Conservation (phyloP, 345 rosid species). For the Trapa bicornis region DNA sequence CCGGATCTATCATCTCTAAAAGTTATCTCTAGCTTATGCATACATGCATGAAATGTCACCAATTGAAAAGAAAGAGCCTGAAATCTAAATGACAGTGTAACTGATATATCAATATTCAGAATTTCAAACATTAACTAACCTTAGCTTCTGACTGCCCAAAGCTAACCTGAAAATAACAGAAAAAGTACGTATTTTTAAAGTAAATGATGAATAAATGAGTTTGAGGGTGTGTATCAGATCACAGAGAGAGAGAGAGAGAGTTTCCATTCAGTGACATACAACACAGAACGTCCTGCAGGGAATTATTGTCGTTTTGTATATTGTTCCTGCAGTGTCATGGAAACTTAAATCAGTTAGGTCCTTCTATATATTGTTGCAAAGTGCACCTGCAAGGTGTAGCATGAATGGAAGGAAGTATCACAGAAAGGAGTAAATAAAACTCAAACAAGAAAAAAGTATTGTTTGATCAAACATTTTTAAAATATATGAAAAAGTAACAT, state of each 20-base stretch:
- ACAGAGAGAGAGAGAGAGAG: neutral
- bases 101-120: neutral
- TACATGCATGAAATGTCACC: neutral
- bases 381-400: neutral
- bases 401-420: neutral
- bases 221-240: neutral
- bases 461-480: neutral
- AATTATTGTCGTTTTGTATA: constrained; percentile 68
- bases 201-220: neutral
- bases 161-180: constrained; percentile 51
- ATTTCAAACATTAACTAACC: constrained; percentile 25
- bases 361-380: neutral
- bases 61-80: neutral
- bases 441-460: neutral
- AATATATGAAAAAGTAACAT: neutral
- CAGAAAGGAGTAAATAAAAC: neutral
- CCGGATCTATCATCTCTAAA: neutral
- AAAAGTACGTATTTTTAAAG: neutral
- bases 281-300: constrained; percentile 90
- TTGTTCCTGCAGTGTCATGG: constrained; percentile 61
- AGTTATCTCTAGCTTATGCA: neutral
- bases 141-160: constrained; percentile 86
- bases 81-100: neutral
- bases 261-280: constrained; percentile 26
- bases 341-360: neutral